Conservation (phyloP, 768 basidiomycete genomes). For the Russula lepida region DNA sequence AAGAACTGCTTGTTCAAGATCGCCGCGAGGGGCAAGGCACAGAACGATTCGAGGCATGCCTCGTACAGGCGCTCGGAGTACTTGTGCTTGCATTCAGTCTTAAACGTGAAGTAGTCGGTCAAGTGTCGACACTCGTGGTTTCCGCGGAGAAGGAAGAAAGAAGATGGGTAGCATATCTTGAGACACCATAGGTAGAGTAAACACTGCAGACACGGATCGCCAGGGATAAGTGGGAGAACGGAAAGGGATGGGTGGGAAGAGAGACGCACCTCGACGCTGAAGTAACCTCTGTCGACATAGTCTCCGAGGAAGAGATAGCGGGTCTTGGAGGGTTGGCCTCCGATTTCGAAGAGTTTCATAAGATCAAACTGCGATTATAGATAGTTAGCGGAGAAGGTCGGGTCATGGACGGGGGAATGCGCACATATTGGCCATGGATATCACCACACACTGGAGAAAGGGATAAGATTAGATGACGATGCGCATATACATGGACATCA, state of each 20-base stretch:
- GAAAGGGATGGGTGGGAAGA: background rate
- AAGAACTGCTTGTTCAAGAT: constrained; percentile 99
- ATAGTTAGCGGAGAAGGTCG: background rate
- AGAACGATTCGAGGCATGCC: constrained; percentile 96
- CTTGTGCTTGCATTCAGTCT: constrained; percentile 98
- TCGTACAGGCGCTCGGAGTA: constrained; percentile 96
- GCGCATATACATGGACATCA: background rate
- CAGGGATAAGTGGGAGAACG: constrained; percentile 5
- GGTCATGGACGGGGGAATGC: constrained; percentile 24
- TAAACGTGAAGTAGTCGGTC: constrained; percentile 99
- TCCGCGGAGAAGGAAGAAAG: constrained; percentile 90
- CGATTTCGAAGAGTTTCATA: constrained; percentile 74
- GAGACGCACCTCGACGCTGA: constrained; percentile 54
- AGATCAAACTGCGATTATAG: constrained; percentile 48
- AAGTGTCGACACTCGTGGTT: constrained; percentile 99
- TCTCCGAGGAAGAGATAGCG: constrained; percentile 70
- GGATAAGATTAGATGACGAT: background rate
- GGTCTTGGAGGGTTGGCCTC: constrained; percentile 66
- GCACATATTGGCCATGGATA: constrained; percentile 98
- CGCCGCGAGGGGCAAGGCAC: constrained; percentile 88
- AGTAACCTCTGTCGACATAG: constrained; percentile 71
- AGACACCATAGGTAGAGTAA: constrained; percentile 95
- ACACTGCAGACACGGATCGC: constrained; percentile 47
- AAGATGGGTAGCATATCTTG: constrained; percentile 99
- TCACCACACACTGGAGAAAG: constrained; percentile 62